Evolutionary conservation across 441 rosid genomes (phyloP).

Genomic region (Jatropha multifida): DNA sequence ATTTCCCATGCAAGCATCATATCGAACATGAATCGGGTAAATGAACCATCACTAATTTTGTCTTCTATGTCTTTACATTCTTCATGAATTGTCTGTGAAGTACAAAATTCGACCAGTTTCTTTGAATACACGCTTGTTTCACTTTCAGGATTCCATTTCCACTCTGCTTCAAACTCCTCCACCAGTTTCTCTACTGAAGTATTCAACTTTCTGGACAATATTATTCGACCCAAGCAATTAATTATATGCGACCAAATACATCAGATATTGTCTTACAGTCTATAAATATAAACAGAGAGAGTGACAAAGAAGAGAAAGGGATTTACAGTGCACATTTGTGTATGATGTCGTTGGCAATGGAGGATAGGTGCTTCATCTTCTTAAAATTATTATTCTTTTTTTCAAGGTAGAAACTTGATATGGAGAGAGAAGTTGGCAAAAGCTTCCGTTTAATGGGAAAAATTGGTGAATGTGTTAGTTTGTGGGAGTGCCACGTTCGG

Average conservation of each 20-base stretch:
- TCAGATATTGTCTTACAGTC: background rate
- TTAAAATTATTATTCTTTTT: background rate
- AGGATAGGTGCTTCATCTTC: conserved; percentile 73
- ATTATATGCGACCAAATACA: background rate
- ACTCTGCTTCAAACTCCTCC: conserved; percentile 52
- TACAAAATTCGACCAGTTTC: conserved; percentile 73
- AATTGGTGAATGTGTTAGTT: background rate
- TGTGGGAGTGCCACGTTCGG: conserved; percentile 38
- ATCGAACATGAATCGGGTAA: conserved; percentile 68
- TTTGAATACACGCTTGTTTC: conserved; percentile 47
- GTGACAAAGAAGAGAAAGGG: background rate
- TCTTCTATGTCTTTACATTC: conserved; percentile 55
- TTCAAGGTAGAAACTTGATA: too few species aligned
- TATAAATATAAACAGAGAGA: background rate
- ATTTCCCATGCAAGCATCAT: conserved; percentile 93
- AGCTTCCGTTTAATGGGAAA: conserved; percentile 9
- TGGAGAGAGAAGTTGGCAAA: background rate
- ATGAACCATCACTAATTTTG: conserved; percentile 63
- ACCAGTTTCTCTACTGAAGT: conserved; percentile 42
- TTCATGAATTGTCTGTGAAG: conserved; percentile 44
- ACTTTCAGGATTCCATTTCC: conserved; percentile 60
- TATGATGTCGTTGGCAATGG: conserved; percentile 73
- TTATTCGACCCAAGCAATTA: background rate
- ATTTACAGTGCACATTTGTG: conserved; percentile 61
- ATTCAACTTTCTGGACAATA: conserved; percentile 49